Base-by-base conservation (phyloP, 352 stramenopile genomes). In the Globisporangium mamillatum region DNA sequence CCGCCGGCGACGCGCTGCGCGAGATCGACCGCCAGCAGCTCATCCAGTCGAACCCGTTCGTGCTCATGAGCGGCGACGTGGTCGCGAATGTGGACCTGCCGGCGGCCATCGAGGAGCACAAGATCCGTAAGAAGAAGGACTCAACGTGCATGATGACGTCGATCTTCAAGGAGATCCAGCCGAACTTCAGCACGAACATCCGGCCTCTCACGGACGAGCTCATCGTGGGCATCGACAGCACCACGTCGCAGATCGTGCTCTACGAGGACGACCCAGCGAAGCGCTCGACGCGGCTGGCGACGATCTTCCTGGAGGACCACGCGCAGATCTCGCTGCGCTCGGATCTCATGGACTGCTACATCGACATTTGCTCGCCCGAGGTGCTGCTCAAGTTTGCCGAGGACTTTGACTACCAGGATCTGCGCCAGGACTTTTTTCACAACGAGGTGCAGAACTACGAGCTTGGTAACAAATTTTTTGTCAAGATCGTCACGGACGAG, bases 401-500 rank as follows among this genome's bases (percentile, higher is more conserved):
- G 72, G 97, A 99, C 75, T 99, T 99, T 76, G 98, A 99, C 75
- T 99, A 99, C 72, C 86, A 98, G 64, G 90, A 99, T 59, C 83
- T 99, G 67, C 79, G 97, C 25, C 72, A 77, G 1, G 91, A 99
- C 72, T 99, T 99, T 79, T 84, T 99, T 60, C 83, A 93, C 52
- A 98, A 99, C 70, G 97, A 98, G 69, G 97, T 98, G 52, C 93
- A 97, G 41, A 99, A 99, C 82, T 97, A 98, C 75, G 97, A 99
- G 66, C 81, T 99, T 52, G 97, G 98, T 70, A 98, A 98, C 61
- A 96, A 98, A 58, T 98, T 99, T 63, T 98, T 97, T 63, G 93
- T 86, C 8, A 91, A 98, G 70, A 78, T 99, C 16, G 76, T 99
- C 3, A 84, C 81, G 46, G 91, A 95, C 52, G 88, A 92, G 64